Evolutionary conservation across 78 protist species (phyloP).

Genomic region (Polysphondylium violaceum): DNA sequence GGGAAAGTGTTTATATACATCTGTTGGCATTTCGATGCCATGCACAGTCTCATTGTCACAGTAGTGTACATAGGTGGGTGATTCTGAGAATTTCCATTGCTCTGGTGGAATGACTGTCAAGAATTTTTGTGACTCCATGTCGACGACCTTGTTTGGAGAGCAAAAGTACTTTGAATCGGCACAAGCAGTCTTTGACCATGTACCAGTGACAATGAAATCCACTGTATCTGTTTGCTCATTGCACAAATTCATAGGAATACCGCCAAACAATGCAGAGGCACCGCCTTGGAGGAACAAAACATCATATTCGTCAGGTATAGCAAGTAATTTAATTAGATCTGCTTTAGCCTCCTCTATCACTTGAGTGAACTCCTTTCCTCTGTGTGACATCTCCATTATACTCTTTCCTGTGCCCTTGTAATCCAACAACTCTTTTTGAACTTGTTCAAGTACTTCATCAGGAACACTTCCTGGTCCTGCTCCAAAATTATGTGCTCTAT

Average conservation of each 20-base stretch:
- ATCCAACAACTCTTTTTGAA: slow-evolving; percentile 87
- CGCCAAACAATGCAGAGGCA: slow-evolving; percentile 93
- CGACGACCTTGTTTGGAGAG: slow-evolving; percentile 78
- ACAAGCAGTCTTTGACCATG: slow-evolving; percentile 95
- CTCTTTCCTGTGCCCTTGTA: slow-evolving; percentile 89
- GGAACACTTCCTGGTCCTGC: slow-evolving; percentile 98
- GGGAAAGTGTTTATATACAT: background rate
- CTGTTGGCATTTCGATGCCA: slow-evolving; percentile 88
- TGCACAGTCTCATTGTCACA: slow-evolving; percentile 97
- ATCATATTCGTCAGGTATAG: slow-evolving; percentile 93
- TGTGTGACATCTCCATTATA: slow-evolving; percentile 92
- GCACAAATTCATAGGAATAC: slow-evolving; percentile 95
- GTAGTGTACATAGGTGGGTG: slow-evolving; percentile 92
- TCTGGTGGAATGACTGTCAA: slow-evolving; percentile 25
- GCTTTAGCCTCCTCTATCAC: slow-evolving; percentile 66
- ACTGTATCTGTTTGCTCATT: slow-evolving; percentile 54
- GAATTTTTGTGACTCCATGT: slow-evolving; percentile 46
- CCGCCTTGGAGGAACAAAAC: slow-evolving; percentile 98
- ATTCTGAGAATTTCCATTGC: slow-evolving; percentile 80
- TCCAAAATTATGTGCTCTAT: slow-evolving; percentile 89
- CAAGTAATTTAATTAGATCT: slow-evolving; percentile 54
- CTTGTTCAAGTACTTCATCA: slow-evolving; percentile 84
- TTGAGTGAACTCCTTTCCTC: slow-evolving; percentile 80
- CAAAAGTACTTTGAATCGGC: slow-evolving; percentile 87
- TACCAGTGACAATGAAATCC: slow-evolving; percentile 96